Percentiles rank a stretch among this genome's conserved stretches.
phyloP scores from a whole-genome alignment of 2,329 filamentous ascomycete genomes.

The Fusarium nygamai region DNA sequence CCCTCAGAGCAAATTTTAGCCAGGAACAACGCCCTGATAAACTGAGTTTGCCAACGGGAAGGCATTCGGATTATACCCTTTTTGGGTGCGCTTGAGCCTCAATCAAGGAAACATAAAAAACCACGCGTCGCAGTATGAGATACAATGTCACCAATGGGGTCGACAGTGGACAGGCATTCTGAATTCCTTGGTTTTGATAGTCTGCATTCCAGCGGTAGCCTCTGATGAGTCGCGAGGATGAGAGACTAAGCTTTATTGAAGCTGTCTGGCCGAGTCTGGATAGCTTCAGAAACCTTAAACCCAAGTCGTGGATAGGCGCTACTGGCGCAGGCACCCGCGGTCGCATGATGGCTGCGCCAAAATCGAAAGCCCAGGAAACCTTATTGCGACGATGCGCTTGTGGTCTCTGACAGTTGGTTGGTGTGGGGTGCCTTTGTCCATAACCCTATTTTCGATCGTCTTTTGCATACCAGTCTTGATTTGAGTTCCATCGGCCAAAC shows the following conservation, averaged over 20 bases:
- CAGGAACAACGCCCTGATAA: background rate
- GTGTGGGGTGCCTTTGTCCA: background rate
- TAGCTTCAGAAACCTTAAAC: constrained; percentile 31
- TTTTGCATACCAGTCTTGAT: constrained; percentile 26
- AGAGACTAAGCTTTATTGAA: constrained; percentile 19
- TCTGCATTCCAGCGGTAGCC: constrained; percentile 16
- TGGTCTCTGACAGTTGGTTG: background rate
- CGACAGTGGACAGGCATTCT: background rate
- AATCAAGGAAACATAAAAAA: constrained; percentile 6
- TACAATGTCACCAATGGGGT: constrained; percentile 3
- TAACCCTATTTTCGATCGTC: background rate
- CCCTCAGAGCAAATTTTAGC: background rate
- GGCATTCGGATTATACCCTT: constrained; percentile 3
- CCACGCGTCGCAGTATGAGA: constrained; percentile 2
- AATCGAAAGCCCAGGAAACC: constrained; percentile 17
- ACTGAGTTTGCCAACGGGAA: background rate
- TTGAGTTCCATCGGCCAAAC: constrained; percentile 12
- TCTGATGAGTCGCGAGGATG: background rate
- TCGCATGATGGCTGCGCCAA: background rate
- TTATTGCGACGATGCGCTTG: constrained; percentile 7
- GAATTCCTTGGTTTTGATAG: constrained; percentile 12
- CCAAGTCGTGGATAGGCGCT: background rate
- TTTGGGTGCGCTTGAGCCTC: background rate
- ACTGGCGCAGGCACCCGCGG: constrained; percentile 34
- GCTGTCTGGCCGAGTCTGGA: background rate